Conservation (phyloP, 2,329 filamentous ascomycete species). For the Allantophomopsis lycopodina region DNA sequence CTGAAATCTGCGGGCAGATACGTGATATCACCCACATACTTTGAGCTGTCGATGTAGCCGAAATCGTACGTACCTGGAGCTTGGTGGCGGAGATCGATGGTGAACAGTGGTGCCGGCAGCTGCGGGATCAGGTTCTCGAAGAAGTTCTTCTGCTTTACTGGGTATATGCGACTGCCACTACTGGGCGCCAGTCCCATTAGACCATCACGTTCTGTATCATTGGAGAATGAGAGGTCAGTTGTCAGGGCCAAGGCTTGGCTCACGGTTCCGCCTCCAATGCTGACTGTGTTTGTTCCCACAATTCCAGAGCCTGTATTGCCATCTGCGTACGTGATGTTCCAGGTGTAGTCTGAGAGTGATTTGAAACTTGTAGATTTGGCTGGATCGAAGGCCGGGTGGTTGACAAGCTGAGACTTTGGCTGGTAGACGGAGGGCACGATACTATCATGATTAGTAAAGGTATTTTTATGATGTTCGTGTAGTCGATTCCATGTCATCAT, state of each 20-base stretch:
- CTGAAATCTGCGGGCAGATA: constrained; percentile 32
- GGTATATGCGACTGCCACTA: constrained; percentile 46
- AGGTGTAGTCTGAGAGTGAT: constrained; percentile 31
- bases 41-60: constrained; percentile 33
- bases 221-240: constrained; percentile 42
- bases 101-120: constrained; percentile 31
- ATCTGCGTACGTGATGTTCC: constrained; percentile 58
- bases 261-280: constrained; percentile 45
- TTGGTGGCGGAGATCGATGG: constrained; percentile 32
- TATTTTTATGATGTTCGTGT: too few species aligned
- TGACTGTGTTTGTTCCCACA: constrained; percentile 49
- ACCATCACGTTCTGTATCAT: constrained; percentile 45
- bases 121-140: constrained; percentile 56
- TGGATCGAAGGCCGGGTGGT: constrained; percentile 44
- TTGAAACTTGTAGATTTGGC: constrained; percentile 47
- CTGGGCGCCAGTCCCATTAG: constrained; percentile 54
- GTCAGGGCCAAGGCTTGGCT: constrained; percentile 55
- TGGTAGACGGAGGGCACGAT: constrained; percentile 21
- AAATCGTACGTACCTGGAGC: constrained; percentile 34
- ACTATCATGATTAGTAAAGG: constrained; percentile 8
- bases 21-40: constrained; percentile 35
- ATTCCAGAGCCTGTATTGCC: constrained; percentile 49
- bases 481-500: too few species aligned
- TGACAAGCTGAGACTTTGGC: constrained; percentile 17
- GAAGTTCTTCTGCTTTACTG: constrained; percentile 41